These are phyloP conservation scores for Davidsoniella neocaledoniae DNA, from an alignment of 2,329 filamentous ascomycete species.

Conservation along the genomic window DNA sequence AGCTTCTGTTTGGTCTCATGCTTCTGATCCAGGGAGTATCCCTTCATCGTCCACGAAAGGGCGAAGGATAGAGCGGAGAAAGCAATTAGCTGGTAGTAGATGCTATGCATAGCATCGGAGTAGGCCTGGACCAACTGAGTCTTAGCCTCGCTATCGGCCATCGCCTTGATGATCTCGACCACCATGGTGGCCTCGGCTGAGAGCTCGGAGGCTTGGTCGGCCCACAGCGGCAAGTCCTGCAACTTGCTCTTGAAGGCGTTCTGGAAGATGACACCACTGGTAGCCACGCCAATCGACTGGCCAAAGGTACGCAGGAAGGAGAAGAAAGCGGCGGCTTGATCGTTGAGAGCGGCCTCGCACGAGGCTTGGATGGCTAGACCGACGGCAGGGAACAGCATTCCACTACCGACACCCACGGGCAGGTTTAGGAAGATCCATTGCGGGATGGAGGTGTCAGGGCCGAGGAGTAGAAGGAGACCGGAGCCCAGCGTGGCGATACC, in stretches of 20 bases:
- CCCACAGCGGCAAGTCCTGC: constrained; percentile 28
- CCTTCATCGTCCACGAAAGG: constrained; percentile 19
- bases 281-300: constrained; percentile 17
- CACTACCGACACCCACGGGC: constrained; percentile 42
- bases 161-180: constrained; percentile 38
- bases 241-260: constrained; percentile 41
- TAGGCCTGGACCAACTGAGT: constrained; percentile 20
- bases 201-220: constrained; percentile 25
- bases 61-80: constrained; percentile 18
- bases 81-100: constrained; percentile 20
- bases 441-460: constrained; percentile 29
- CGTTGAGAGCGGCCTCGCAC: constrained; percentile 26
- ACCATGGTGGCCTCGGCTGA: constrained; percentile 41
- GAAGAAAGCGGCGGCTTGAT: constrained; percentile 47
- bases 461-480: constrained; percentile 36
- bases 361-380: constrained; percentile 47
- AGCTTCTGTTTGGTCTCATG: constrained; percentile 17
- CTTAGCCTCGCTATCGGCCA: constrained; percentile 22
- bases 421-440: constrained; percentile 46
- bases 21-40: constrained; percentile 19
- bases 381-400: constrained; percentile 48
- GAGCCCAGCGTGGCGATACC: constrained; percentile 37
- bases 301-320: constrained; percentile 31
- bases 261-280: constrained; percentile 51
- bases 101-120: constrained; percentile 19